Percentiles rank a stretch among this genome's conserved stretches.
Conservation (phyloP, 768 basidiomycete species). For the Mrakia blollopis region DNA sequence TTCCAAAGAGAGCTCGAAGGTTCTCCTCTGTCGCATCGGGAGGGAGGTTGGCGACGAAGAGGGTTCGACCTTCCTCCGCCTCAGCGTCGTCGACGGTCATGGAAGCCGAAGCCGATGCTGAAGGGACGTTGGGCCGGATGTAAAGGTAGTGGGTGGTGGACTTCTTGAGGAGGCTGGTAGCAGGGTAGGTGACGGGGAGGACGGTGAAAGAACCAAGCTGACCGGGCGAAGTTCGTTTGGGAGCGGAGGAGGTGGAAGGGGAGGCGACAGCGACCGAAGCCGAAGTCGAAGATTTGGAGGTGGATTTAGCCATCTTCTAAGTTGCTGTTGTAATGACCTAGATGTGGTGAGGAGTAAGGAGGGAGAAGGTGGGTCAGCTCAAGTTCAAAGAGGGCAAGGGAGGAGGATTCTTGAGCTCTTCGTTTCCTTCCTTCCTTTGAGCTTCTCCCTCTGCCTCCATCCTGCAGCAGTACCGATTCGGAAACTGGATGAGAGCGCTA, state of each 20-base stretch:
- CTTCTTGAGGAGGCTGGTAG: not conserved
- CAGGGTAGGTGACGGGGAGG: constrained; percentile 17
- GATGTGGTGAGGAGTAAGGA: not conserved
- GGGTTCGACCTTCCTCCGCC: constrained; percentile 57
- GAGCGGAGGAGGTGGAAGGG: not conserved
- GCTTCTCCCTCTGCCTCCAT: too few species aligned
- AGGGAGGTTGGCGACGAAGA: constrained; percentile 85
- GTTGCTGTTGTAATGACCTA: too few species aligned
- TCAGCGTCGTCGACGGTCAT: constrained; percentile 22
- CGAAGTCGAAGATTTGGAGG: not conserved
- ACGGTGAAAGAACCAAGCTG: constrained; percentile 20
- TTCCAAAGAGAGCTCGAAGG: constrained; percentile 67
- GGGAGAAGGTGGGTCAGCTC: not conserved
- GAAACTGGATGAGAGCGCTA: too few species aligned
- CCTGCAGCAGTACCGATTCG: too few species aligned
- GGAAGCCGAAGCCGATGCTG: constrained; percentile 12
- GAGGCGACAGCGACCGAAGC: not conserved
- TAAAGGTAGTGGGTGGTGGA: constrained; percentile 65
- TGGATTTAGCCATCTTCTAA: constrained; percentile 8
- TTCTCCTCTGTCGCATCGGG: constrained; percentile 82
- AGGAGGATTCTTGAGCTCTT: not conserved
- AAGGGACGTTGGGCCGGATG: constrained; percentile 58
- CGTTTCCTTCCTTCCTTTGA: not conserved
- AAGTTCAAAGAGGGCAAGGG: not conserved
- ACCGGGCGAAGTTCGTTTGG: not conserved